Conservation (phyloP, 768 basidiomycete species). For the Calocera cornea region DNA sequence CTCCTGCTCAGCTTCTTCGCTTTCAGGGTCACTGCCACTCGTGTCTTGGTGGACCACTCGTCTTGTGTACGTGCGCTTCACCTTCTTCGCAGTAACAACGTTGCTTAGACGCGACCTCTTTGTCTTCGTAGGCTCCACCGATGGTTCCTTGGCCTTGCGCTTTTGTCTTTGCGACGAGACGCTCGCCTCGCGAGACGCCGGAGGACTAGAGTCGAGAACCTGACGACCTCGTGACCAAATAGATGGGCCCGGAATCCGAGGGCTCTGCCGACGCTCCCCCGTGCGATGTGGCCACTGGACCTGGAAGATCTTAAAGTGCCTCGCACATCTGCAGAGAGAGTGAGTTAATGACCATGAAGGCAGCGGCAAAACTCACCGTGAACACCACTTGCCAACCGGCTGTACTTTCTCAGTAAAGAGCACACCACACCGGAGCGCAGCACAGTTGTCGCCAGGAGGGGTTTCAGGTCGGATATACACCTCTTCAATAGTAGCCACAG, state of each 20-base stretch:
- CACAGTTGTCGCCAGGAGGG: not conserved
- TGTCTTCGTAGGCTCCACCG: conserved; percentile 7
- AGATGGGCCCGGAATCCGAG: not conserved
- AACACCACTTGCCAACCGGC: not conserved
- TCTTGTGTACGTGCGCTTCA: not conserved
- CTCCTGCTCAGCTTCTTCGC: conserved; percentile 7
- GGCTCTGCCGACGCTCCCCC: not conserved
- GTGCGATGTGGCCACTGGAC: not conserved
- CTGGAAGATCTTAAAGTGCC: not conserved
- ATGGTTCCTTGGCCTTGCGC: not conserved
- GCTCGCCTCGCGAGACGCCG: not conserved
- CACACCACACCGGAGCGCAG: not conserved
- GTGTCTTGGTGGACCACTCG: not conserved
- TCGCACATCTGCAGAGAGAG: not conserved
- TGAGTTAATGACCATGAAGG: not conserved
- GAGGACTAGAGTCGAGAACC: not conserved
- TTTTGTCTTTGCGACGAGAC: not conserved
- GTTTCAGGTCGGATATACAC: not conserved
- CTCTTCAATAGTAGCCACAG: not conserved
- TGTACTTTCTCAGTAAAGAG: not conserved
- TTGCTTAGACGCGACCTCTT: not conserved
- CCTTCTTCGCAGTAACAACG: not conserved
- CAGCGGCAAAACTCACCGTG: not conserved
- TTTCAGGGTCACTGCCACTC: not conserved
- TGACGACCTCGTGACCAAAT: not conserved